Conservation (phyloP, 495 filamentous ascomycete genomes). For the Penicillium macrosclerotiorum region DNA sequence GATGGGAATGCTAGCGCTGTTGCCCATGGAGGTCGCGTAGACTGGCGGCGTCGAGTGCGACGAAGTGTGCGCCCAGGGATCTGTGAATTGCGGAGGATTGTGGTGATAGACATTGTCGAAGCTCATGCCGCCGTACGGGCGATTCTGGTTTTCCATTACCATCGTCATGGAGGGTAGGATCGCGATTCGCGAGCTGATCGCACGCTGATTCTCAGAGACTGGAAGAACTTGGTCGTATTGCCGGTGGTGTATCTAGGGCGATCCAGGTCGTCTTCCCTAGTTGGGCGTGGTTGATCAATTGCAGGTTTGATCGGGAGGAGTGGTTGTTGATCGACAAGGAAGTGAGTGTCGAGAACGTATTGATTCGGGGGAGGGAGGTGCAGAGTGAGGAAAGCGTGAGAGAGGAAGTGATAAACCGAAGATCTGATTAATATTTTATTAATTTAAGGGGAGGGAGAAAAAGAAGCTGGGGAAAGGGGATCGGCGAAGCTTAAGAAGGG, state of each 20-base stretch:
- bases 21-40: slow-evolving; percentile 58
- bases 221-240: not conserved
- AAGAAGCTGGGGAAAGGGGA: slow-evolving; percentile 57
- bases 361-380: slow-evolving; percentile 22
- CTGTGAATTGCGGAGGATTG: slow-evolving; percentile 81
- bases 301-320: no score
- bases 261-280: not conserved
- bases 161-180: slow-evolving; percentile 64
- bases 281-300: no score
- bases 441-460: slow-evolving; percentile 19
- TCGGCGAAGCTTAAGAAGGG: slow-evolving; percentile 76
- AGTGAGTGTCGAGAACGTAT: not conserved
- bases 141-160: slow-evolving; percentile 86
- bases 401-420: slow-evolving; percentile 36
- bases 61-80: slow-evolving; percentile 75
- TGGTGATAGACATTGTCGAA: slow-evolving; percentile 78
- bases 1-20: slow-evolving; percentile 53
- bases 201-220: not conserved
- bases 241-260: not conserved
- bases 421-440: slow-evolving; percentile 16
- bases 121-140: slow-evolving; percentile 73
- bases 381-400: slow-evolving; percentile 15
- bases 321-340: slow-evolving; percentile 13
- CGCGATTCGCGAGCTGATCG: slow-evolving; percentile 17
- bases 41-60: slow-evolving; percentile 54